phyloP scores from a whole-genome alignment of 495 filamentous ascomycete species.

The Aspergillus leporis region DNA sequence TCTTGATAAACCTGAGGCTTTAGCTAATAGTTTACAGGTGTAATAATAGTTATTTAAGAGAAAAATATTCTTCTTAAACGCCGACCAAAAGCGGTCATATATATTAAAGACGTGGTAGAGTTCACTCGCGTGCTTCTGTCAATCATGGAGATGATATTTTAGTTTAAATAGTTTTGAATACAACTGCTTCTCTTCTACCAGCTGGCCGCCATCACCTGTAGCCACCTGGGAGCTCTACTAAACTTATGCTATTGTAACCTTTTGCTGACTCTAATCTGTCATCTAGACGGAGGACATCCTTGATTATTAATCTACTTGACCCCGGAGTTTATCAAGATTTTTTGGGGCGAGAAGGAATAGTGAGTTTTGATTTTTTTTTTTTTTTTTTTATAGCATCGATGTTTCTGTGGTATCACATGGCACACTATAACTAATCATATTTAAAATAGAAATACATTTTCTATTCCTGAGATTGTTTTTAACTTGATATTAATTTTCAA shows the following conservation, averaged over 20 bases:
- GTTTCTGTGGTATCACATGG: neutral
- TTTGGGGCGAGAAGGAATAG: constrained; percentile 32
- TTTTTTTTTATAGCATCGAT: neutral
- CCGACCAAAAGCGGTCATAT: constrained; percentile 9
- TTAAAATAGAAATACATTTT: constrained; percentile 30
- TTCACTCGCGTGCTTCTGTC: constrained; percentile 29
- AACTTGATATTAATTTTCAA: constrained; percentile 28
- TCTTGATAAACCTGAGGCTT: neutral
- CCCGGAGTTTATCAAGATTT: constrained; percentile 35
- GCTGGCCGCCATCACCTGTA: constrained; percentile 36
- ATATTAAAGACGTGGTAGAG: constrained; percentile 34
- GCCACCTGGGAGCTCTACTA: constrained; percentile 31
- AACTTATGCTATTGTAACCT: constrained; percentile 31
- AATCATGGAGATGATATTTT: constrained; percentile 37
- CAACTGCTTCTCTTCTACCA: constrained; percentile 38
- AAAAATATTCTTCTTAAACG: neutral
- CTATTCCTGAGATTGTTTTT: constrained; percentile 34
- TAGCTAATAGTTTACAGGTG: constrained; percentile 23
- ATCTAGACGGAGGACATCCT: constrained; percentile 27
- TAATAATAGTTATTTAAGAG: constrained; percentile 8
- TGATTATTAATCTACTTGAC: constrained; percentile 34
- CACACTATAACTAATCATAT: neutral
- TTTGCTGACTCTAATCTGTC: constrained; percentile 31
- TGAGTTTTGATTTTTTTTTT: neutral
- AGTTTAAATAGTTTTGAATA: constrained; percentile 30